These are phyloP conservation scores for Xylariales sp. DNA, from an alignment of 2,329 filamentous ascomycete genomes.

Conservation along the genomic window DNA sequence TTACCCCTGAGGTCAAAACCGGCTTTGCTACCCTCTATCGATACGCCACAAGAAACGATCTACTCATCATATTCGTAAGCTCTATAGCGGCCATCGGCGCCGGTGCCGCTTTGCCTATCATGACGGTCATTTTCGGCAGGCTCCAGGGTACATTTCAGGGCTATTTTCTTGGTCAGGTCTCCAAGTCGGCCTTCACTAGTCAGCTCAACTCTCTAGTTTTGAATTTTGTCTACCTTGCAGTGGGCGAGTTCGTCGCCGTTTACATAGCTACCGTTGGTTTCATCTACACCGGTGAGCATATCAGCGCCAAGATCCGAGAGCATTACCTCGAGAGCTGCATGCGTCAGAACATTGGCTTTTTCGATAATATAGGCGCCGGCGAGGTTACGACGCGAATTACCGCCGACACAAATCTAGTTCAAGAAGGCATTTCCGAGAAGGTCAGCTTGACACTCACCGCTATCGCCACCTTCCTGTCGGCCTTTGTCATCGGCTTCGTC, in stretches of 20 bases:
- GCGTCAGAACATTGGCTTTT: slow-evolving; percentile 90
- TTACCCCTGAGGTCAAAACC: slow-evolving; percentile 71
- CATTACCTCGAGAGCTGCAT: slow-evolving; percentile 87
- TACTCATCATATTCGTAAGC: slow-evolving; percentile 71
- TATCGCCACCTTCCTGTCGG: slow-evolving; percentile 84
- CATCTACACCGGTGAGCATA: slow-evolving; percentile 86
- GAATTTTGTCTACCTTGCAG: slow-evolving; percentile 87
- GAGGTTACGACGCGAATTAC: slow-evolving; percentile 96
- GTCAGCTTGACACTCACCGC: slow-evolving; percentile 81
- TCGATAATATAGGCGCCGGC: slow-evolving; percentile 91
- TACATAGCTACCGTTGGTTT: slow-evolving; percentile 89
- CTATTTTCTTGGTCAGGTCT: slow-evolving; percentile 64
- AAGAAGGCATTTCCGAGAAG: slow-evolving; percentile 94
- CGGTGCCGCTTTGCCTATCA: slow-evolving; percentile 80
- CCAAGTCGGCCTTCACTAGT: slow-evolving; percentile 66
- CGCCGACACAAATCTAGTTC: slow-evolving; percentile 90
- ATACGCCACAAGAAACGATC: slow-evolving; percentile 74
- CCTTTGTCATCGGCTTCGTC: slow-evolving; percentile 90
- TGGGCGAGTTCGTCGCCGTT: slow-evolving; percentile 80
- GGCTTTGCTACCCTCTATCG: slow-evolving; percentile 75
- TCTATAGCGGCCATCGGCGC: slow-evolving; percentile 74
- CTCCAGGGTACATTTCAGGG: slow-evolving; percentile 77
- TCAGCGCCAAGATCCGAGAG: slow-evolving; percentile 81
- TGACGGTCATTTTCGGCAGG: slow-evolving; percentile 84
- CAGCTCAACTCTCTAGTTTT: slow-evolving; percentile 74